phyloP scores from a whole-genome alignment of 768 basidiomycete species.

The Mycena chlorophos region DNA sequence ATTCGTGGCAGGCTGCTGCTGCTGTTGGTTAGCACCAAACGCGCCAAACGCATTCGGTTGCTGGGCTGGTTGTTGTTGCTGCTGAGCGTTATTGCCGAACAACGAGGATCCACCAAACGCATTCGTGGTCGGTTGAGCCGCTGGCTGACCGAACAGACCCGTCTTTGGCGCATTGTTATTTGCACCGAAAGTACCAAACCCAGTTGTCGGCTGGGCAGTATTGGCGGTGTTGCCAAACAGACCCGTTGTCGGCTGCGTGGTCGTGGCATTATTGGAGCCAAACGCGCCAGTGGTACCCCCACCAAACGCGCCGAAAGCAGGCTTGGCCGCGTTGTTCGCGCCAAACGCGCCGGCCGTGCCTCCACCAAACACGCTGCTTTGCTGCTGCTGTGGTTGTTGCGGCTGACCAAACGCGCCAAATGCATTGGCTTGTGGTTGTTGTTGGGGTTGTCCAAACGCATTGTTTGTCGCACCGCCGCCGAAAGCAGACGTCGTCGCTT shows the following conservation, averaged over 20 bases:
- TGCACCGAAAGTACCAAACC: constrained; percentile 35
- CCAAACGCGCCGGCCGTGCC: constrained; percentile 20
- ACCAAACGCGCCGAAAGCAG: constrained; percentile 45
- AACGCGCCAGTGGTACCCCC: constrained; percentile 10
- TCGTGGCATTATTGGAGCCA: constrained; percentile 12
- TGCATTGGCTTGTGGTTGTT: constrained; percentile 16
- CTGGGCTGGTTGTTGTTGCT: constrained; percentile 36
- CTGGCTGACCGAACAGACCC: constrained; percentile 46
- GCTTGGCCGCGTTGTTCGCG: constrained; percentile 27
- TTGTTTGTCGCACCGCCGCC: constrained; percentile 1
- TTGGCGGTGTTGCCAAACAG: constrained; percentile 12
- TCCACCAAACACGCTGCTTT: constrained; percentile 29
- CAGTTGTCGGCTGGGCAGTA: constrained; percentile 7
- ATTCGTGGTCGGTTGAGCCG: constrained; percentile 41
- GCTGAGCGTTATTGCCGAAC: constrained; percentile 33
- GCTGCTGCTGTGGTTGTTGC: constrained; percentile 27
- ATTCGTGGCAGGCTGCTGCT: constrained; percentile 40
- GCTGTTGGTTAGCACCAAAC: constrained; percentile 33
- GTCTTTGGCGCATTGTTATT: constrained; percentile 41
- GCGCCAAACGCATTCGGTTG: constrained; percentile 32
- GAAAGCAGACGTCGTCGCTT: constrained; percentile 33
- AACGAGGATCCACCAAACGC: constrained; percentile 38
- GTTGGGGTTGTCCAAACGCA: constrained; percentile 16
- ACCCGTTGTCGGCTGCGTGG: constrained; percentile 12
- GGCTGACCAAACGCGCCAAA: constrained; percentile 37